Evolutionary conservation across 345 rosid genomes (phyloP).

Genomic region (Citrus reticulata): DNA sequence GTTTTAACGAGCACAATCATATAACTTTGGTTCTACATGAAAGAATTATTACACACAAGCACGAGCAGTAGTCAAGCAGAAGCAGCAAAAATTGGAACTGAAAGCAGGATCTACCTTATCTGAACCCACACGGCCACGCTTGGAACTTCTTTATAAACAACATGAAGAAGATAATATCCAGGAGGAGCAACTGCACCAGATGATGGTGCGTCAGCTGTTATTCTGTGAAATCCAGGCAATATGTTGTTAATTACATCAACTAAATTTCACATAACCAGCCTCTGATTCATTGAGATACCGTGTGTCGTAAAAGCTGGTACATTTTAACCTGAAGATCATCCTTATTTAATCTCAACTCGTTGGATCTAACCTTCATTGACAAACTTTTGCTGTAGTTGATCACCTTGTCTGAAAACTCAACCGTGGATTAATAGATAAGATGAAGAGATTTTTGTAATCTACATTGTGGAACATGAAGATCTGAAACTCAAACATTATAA

Average conservation of each 20-base stretch:
- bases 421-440: no score
- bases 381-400: constrained; percentile 27
- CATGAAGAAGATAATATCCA: constrained; percentile 52
- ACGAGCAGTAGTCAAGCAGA: not conserved
- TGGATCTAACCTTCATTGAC: constrained; percentile 17
- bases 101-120: not conserved
- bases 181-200: constrained; percentile 48
- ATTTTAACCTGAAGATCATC: constrained; percentile 34
- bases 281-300: constrained; percentile 68
- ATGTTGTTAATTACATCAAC: constrained; percentile 8
- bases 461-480: no score
- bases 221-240: not conserved
- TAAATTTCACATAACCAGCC: constrained; percentile 38
- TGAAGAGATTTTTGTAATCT: no score
- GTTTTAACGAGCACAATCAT: not conserved
- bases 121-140: not conserved
- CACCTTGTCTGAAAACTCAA: not conserved
- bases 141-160: constrained; percentile 16
- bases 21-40: not conserved
- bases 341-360: not conserved
- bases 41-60: not conserved
- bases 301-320: constrained; percentile 74
- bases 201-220: not conserved
- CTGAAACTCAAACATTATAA: no score
- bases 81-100: not conserved